Base-by-base conservation (phyloP, 805 yeast species). In the Starmerella cellae region DNA sequence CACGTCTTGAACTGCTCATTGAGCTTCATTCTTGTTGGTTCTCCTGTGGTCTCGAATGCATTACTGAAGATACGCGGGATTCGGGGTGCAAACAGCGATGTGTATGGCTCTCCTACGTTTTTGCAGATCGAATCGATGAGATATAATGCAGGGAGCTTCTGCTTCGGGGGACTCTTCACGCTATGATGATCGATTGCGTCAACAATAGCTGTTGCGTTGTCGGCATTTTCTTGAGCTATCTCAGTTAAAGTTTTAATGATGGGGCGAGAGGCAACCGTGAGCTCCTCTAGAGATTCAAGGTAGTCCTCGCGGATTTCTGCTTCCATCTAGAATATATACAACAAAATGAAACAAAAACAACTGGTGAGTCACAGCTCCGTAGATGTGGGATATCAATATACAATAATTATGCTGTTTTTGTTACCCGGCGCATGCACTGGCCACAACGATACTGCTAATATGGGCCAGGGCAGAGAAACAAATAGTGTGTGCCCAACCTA, bases 51-150 rank as follows among this genome's bases (percentile, higher is more conserved):
- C n/a, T 82, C 70, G 58, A 82, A 91, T 2, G 85, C 78, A 48
- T 74, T 76, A 21, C 81, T 76, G 61, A 80, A 88, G 3, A 82
- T 65, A 50, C 70, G 73, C 62, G 72, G 79, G 37, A 85, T 63
- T 48, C 77, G 76, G 49, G 74, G 68, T 40, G 87, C 79, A 58
- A 91, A 75, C 39, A 82, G 60, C 5, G 76, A 68, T n/a, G 84
- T 82, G 59, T 88, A 91, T 1, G 97, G 96, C 47, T 77, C 71
- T 8, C 96, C 95, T 26, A 83, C 78, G 55, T 79, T 82, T 60
- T 91, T 91, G 63, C 88, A 81, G 37, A 91, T 81, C 16, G 96
- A 85, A 60, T 91, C 97, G 43, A 91, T 62, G 36, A 88, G 68
- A 57, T 88, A 91, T 46, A 91, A 68, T 3, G 91, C 76, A 53